Conservation (phyloP, 2,329 filamentous ascomycete species). For the Amauroascus niger region DNA sequence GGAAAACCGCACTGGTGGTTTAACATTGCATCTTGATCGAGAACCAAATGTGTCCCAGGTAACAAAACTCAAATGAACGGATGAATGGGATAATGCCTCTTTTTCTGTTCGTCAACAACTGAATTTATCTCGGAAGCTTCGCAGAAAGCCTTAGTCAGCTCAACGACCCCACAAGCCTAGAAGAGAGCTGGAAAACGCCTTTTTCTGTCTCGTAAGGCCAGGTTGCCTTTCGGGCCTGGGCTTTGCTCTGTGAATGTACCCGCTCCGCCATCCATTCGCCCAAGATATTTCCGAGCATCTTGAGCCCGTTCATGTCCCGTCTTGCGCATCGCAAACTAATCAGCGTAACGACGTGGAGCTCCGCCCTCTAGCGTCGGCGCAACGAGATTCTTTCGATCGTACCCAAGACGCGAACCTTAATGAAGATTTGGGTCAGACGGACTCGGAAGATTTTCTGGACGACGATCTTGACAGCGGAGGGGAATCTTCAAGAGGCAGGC, state of each 20-base stretch:
- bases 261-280: not conserved
- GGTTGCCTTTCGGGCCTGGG: conserved; percentile 4
- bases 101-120: not conserved
- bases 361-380: conserved; percentile 6
- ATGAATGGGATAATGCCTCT: not conserved
- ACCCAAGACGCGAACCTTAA: not conserved
- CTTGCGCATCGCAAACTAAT: not conserved
- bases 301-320: not conserved
- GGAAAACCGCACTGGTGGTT: too few relatives aligned
- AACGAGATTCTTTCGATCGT: not conserved
- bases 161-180: not conserved
- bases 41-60: not conserved
- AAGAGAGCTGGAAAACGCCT: conserved; percentile 5
- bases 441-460: not conserved
- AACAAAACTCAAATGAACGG: not conserved
- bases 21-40: too few relatives aligned
- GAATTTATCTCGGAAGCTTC: too few relatives aligned
- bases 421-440: not conserved
- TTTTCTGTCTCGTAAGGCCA: conserved; percentile 2
- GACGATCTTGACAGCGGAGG: not conserved
- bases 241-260: not conserved
- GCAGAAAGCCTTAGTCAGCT: conserved; percentile 6
- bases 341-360: conserved; percentile 10
- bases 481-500: not conserved
- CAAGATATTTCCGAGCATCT: not conserved